A percentile compares a stretch with the other conserved stretches of the same genome.
Conservation (phyloP, 2,329 filamentous ascomycete species). For the Didymella pinodella region DNA sequence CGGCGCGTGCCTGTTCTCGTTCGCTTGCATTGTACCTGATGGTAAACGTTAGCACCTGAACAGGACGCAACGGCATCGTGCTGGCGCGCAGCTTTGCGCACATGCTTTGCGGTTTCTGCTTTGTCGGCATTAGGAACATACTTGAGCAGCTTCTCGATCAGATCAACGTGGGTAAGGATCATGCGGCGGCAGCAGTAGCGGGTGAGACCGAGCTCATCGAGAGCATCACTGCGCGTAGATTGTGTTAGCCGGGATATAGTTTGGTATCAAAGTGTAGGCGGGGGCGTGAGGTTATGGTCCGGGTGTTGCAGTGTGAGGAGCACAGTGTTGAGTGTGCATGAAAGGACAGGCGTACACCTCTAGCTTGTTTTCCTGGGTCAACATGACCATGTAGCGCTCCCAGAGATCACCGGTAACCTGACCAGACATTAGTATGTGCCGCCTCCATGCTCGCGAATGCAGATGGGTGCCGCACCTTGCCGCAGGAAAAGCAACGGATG, state of each 20-base stretch:
- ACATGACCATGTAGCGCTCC: slow-evolving; percentile 91
- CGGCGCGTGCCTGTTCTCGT: slow-evolving; percentile 45
- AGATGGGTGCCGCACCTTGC: slow-evolving; percentile 73
- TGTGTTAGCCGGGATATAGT: slow-evolving; percentile 19
- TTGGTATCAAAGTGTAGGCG: background rate
- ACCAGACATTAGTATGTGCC: slow-evolving; percentile 36
- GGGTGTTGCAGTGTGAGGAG: background rate
- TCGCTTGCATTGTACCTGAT: slow-evolving; percentile 49
- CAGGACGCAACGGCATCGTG: slow-evolving; percentile 11
- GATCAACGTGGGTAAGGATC: slow-evolving; percentile 99
- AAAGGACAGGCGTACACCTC: slow-evolving; percentile 43
- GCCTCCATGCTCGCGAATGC: slow-evolving; percentile 16
- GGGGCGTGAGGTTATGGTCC: background rate
- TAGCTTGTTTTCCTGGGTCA: slow-evolving; percentile 66
- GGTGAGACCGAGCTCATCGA: slow-evolving; percentile 92
- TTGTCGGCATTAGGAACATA: slow-evolving; percentile 40
- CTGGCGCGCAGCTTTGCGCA: slow-evolving; percentile 15
- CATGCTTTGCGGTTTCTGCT: slow-evolving; percentile 12
- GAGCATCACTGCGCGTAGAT: slow-evolving; percentile 74
- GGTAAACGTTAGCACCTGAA: slow-evolving; percentile 30
- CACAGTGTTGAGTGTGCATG: background rate
- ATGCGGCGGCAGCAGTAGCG: slow-evolving; percentile 98
- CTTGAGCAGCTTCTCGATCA: slow-evolving; percentile 93
- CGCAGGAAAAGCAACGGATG: slow-evolving; percentile 97
- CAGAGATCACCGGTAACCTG: slow-evolving; percentile 97